Conservation (phyloP, 73 alveolate genomes). For the Tetrahymena malaccensis region DNA sequence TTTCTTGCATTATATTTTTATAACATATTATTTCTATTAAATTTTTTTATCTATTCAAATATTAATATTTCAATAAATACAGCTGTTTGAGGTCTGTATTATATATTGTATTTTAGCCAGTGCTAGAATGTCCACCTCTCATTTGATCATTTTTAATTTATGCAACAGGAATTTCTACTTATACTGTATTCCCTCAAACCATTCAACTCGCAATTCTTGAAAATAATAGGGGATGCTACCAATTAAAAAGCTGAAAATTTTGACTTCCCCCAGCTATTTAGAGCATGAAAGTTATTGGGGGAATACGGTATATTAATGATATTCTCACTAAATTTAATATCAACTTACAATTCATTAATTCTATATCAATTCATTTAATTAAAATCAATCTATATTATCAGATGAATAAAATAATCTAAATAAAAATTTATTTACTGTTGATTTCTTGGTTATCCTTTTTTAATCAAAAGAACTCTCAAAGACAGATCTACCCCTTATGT, state of each 20-base stretch:
- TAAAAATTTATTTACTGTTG: neutral
- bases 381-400: neutral
- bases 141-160: neutral
- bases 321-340: neutral
- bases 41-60: neutral
- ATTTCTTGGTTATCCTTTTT: neutral
- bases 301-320: neutral
- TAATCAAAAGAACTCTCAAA: slow-evolving; percentile 39
- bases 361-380: too few species aligned
- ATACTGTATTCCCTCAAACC: too few species aligned
- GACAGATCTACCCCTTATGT: slow-evolving; percentile 34
- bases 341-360: neutral
- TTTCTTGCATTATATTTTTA: slow-evolving; percentile 10
- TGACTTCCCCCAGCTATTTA: too few species aligned
- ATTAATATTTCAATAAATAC: neutral
- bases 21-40: slow-evolving; percentile 2
- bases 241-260: too few species aligned
- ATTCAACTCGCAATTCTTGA: too few species aligned
- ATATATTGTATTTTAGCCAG: neutral
- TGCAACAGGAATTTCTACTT: neutral
- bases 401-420: neutral
- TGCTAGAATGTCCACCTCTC: slow-evolving; percentile 4
- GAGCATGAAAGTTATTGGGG: too few species aligned
- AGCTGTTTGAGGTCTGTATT: neutral
- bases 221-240: too few species aligned